Percentiles rank a stretch among this genome's conserved stretches.
These are phyloP conservation scores for Thinopyrum elongatum DNA, from an alignment of 176 grass and related monocot genomes.

Conservation along the genomic window DNA sequence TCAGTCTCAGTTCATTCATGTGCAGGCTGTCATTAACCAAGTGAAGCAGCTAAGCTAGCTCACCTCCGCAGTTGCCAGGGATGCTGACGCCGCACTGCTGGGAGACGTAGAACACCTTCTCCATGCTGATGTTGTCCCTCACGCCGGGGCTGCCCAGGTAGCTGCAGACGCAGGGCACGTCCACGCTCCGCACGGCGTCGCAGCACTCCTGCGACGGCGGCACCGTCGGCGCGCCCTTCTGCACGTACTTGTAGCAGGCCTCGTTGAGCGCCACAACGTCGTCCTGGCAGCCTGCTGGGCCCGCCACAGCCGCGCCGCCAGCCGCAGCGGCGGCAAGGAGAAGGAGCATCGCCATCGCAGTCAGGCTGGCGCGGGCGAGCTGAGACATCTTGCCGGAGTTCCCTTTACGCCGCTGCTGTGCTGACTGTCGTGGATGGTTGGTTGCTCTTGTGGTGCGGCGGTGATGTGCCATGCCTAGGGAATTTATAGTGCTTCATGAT, in stretches of 20 bases:
- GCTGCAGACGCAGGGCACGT: conserved; percentile 13
- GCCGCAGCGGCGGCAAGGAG: neutral
- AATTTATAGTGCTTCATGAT: conserved; percentile 14
- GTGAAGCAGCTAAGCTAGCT: neutral
- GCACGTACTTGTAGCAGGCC: conserved; percentile 20
- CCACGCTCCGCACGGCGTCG: neutral
- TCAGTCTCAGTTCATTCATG: neutral
- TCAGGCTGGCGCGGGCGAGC: neutral
- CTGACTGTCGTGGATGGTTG: neutral
- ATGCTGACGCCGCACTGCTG: conserved; percentile 20
- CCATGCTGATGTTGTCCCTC: neutral
- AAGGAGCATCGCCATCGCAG: neutral
- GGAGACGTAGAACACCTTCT: conserved; percentile 27
- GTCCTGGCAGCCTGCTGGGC: neutral
- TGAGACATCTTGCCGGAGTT: conserved; percentile 9
- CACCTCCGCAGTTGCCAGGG: conserved; percentile 13
- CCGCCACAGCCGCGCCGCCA: neutral
- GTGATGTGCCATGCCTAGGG: neutral
- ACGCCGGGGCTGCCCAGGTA: conserved; percentile 10
- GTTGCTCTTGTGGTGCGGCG: neutral
- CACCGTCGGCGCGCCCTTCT: neutral
- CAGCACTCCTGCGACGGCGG: conserved; percentile 12
- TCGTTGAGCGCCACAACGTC: conserved; percentile 8
- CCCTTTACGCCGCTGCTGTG: neutral
- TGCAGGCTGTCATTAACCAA: neutral